Evolutionary conservation across 345 rosid species (phyloP).

Genomic region (Mercurialis annua): DNA sequence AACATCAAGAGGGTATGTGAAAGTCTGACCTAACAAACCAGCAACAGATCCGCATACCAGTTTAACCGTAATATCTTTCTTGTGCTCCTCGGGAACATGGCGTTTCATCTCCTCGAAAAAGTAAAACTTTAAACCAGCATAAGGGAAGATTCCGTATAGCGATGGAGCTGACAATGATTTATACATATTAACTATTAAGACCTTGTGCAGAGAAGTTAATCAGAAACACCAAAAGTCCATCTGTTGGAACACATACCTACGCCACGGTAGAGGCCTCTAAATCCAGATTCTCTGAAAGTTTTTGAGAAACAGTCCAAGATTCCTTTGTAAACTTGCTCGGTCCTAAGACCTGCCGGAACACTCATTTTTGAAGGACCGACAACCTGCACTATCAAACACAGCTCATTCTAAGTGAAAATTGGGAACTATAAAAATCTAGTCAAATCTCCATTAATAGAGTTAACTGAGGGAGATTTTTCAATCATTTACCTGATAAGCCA

Average conservation of each 20-base stretch:
- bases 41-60: slow-evolving; percentile 84
- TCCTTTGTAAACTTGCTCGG: slow-evolving; percentile 59
- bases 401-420: slow-evolving; percentile 1
- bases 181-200: slow-evolving; percentile 16
- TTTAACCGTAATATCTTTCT: slow-evolving; percentile 67
- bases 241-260: slow-evolving; percentile 52
- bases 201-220: slow-evolving; percentile 1
- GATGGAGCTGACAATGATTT: slow-evolving; percentile 65
- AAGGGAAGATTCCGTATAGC: slow-evolving; percentile 90
- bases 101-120: slow-evolving; percentile 95
- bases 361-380: slow-evolving; percentile 50
- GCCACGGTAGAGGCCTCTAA: slow-evolving; percentile 87
- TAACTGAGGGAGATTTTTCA: background rate
- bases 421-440: slow-evolving; percentile 1
- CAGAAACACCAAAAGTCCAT: slow-evolving; percentile 11
- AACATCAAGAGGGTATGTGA: slow-evolving; percentile 94
- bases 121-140: slow-evolving; percentile 96
- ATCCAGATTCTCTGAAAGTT: slow-evolving; percentile 66
- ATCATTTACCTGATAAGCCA: slow-evolving; percentile 78
- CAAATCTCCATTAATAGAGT: slow-evolving; percentile 9
- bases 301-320: slow-evolving; percentile 78
- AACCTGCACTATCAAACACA: slow-evolving; percentile 47
- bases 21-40: slow-evolving; percentile 86
- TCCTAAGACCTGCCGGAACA: slow-evolving; percentile 29
- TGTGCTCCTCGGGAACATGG: slow-evolving; percentile 69